A percentile compares a stretch with the other conserved stretches of the same genome.
phyloP scores from a whole-genome alignment of 2,329 filamentous ascomycete genomes.

The Juglanconis sp. region DNA sequence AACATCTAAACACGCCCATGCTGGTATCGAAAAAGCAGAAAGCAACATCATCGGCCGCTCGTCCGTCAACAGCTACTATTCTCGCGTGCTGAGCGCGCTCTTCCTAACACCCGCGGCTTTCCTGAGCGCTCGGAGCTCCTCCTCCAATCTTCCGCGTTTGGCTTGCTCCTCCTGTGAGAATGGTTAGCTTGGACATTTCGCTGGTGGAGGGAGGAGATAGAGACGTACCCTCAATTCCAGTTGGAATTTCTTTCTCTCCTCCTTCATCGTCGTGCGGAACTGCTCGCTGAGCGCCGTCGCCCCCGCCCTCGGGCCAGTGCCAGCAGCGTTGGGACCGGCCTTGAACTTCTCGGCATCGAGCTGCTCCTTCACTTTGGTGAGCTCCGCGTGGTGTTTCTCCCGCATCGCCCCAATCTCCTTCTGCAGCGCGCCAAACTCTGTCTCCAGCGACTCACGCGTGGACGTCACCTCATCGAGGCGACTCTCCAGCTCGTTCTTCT shows the following conservation, averaged over 20 bases:
- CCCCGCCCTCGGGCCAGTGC: conserved; percentile 37
- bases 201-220: not conserved
- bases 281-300: conserved; percentile 54
- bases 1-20: conserved; percentile 8
- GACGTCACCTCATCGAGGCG: conserved; percentile 40
- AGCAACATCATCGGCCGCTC: conserved; percentile 4
- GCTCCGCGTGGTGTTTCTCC: conserved; percentile 40
- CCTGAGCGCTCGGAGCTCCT: conserved; percentile 45
- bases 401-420: conserved; percentile 34
- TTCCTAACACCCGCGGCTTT: conserved; percentile 41
- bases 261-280: conserved; percentile 53
- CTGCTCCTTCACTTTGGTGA: conserved; percentile 45
- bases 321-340: conserved; percentile 31
- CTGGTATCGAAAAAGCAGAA: conserved; percentile 1
- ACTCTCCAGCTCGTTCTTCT: conserved; percentile 44
- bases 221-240: conserved; percentile 48
- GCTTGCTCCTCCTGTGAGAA: conserved; percentile 46
- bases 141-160: conserved; percentile 46
- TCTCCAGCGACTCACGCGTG: conserved; percentile 34
- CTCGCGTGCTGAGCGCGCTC: conserved; percentile 39
- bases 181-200: conserved; percentile 26
- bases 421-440: conserved; percentile 35
- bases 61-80: conserved; percentile 10
- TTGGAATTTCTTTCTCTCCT: conserved; percentile 55
- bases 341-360: conserved; percentile 50